Evolutionary conservation across 2,329 filamentous ascomycete genomes (phyloP), one percentile per base, ranked within the genome.

Genomic region (Beauveria brongniartii): DNA sequence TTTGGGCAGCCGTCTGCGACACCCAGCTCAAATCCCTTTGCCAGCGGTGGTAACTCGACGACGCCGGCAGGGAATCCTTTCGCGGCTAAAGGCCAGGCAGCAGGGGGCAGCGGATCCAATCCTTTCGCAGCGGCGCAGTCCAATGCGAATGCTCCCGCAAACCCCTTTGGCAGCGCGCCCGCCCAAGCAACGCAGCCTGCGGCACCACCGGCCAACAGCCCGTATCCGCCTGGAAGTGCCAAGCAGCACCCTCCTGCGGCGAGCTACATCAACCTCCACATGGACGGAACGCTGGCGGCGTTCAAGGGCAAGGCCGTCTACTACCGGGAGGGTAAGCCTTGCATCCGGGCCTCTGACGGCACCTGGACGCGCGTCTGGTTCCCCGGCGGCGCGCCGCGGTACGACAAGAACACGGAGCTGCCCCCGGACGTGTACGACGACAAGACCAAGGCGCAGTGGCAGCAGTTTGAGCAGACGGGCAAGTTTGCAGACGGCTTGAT

Each of bases 401-500:
- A 85, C 63, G 83, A 82, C 56, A 80, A 80, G 64, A 82, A 88
- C 64, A 88, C 87, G 9, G 85, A 90, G 69, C 73, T 83, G 2
- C 79, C 79, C 0, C 72, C 77, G 1, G 80, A 82, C 7, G 63
- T 70, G 43, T 90, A 90, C 64, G 80, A 83, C 22, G 80, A 85
- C 2, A 81, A 80, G 61, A 80, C 83, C 22, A 83, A 83, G 68
- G 78, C 78, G 43, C 80, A 84, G 51, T 96, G 92, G 75, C 76
- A 78, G 62, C 78, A 81, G 50, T 86, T 92, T 69, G 77, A 80
- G 51, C 78, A 84, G 64, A 83, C 82, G 22, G 90, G 90, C 0
- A 73, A 71, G 37, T 96, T 96, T 71, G 79, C 82, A 47, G 84
- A 85, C 41, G 88, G 87, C 0, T 68, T 86, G 7, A 88, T 96